Percentiles rank a stretch among this genome's conserved stretches.
Conservation (phyloP, 1,284 basidiomycete species). For the Cutaneotrichosporon sp. region DNA sequence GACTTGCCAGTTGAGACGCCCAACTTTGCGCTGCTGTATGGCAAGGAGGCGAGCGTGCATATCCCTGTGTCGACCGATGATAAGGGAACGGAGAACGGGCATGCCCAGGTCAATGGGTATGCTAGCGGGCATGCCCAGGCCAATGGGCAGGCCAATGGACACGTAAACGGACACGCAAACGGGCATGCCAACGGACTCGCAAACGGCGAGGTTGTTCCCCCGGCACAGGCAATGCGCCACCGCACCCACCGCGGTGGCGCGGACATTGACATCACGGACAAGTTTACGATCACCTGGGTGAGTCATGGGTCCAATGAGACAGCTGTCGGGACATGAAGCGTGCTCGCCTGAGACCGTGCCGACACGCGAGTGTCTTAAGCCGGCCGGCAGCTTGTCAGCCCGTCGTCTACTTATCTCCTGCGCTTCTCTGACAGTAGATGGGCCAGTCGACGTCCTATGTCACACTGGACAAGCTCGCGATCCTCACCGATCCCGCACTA, state of each 20-base stretch:
- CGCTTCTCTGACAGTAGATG: conserved; percentile 33
- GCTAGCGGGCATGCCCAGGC: conserved; percentile 6
- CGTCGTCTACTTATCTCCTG: background rate
- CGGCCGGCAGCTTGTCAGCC: no score
- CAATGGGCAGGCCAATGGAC: background rate
- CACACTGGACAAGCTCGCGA: conserved; percentile 55
- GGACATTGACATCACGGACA: conserved; percentile 46
- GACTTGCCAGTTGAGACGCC: conserved; percentile 47
- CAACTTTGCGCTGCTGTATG: conserved; percentile 45
- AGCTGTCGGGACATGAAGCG: background rate
- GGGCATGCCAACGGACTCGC: background rate
- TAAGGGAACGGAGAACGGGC: conserved; percentile 1
- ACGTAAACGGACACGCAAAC: background rate
- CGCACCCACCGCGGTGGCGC: conserved; percentile 29
- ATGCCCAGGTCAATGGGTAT: conserved; percentile 4
- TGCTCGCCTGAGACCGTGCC: no score
- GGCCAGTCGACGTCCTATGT: conserved; percentile 55
- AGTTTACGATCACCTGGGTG: conserved; percentile 49
- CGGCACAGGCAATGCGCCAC: background rate
- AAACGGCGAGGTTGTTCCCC: background rate
- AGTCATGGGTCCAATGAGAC: conserved; percentile 7
- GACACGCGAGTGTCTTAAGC: no score
- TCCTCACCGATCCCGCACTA: conserved; percentile 58
- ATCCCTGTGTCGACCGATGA: conserved; percentile 12
- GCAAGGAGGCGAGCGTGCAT: conserved; percentile 15